Evolutionary conservation across 768 basidiomycete genomes (phyloP).

Genomic region (Lactarius pseudohatsudake): DNA sequence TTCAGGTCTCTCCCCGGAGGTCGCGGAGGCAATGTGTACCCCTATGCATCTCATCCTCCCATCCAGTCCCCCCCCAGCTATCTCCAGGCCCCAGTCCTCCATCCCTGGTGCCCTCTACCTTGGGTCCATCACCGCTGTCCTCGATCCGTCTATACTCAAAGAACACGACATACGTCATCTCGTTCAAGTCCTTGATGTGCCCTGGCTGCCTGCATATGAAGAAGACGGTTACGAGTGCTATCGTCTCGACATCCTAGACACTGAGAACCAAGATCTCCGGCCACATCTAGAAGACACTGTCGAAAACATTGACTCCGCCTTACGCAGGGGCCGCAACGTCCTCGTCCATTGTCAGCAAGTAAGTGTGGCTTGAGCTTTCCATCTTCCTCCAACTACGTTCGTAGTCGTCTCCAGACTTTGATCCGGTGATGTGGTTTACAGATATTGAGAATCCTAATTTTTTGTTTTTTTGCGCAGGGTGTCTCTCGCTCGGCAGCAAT

Average conservation of each 20-base stretch:
- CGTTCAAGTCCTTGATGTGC: constrained; percentile 65
- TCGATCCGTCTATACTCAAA: constrained; percentile 54
- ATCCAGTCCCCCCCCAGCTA: constrained; percentile 31
- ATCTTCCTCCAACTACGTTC: constrained; percentile 13
- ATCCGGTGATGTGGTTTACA: constrained; percentile 11
- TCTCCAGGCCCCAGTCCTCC: constrained; percentile 27
- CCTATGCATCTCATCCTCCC: constrained; percentile 77
- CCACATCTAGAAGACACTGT: constrained; percentile 71
- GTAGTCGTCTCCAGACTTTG: constrained; percentile 22
- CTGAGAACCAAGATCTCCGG: constrained; percentile 56
- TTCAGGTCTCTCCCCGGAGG: constrained; percentile 69
- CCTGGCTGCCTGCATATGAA: constrained; percentile 52
- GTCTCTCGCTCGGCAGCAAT: constrained; percentile 76
- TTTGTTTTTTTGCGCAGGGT: constrained; percentile 46
- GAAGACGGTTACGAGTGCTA: constrained; percentile 48
- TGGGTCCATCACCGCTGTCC: constrained; percentile 61
- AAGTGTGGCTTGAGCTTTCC: constrained; percentile 29
- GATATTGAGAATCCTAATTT: neutral
- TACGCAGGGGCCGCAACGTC: constrained; percentile 61
- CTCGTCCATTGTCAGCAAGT: constrained; percentile 86
- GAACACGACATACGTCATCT: constrained; percentile 54
- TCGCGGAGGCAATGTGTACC: constrained; percentile 82
- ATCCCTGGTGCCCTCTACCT: constrained; percentile 61
- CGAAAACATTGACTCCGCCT: constrained; percentile 59
- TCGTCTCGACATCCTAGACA: constrained; percentile 68